Conservation (phyloP, 192 early-diverging fungal species). For the Backusella parvicylindrica region DNA sequence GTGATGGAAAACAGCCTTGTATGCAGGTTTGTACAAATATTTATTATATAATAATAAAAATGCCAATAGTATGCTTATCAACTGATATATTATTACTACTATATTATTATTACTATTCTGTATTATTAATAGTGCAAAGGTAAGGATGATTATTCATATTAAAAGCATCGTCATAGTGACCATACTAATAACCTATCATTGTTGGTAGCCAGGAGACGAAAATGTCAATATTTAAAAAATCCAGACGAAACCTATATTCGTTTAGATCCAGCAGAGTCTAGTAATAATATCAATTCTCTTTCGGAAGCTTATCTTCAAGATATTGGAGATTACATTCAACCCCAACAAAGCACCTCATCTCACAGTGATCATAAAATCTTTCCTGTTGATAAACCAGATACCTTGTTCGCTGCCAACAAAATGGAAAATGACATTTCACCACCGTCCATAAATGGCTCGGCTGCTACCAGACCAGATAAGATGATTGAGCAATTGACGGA, state of each 20-base stretch:
- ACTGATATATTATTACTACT: background rate
- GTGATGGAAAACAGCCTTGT: constrained; percentile 39
- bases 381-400: constrained; percentile 4
- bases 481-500: constrained; percentile 30
- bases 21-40: constrained; percentile 29
- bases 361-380: background rate
- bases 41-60: background rate
- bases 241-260: constrained; percentile 29
- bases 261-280: constrained; percentile 17
- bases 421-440: background rate
- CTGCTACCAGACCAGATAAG: constrained; percentile 13
- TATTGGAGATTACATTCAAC: background rate
- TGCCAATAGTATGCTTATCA: constrained; percentile 16
- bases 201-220: constrained; percentile 31
- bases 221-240: constrained; percentile 35
- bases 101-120: background rate
- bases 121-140: constrained; percentile 20
- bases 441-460: background rate
- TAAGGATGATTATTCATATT: background rate
- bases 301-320: constrained; percentile 6
- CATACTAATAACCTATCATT: background rate
- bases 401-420: constrained; percentile 8
- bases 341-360: background rate
- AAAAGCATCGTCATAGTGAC: background rate
- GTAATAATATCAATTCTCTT: background rate